Conservation (phyloP, 1,284 basidiomycete species). For the Pseudozyma sp. region DNA sequence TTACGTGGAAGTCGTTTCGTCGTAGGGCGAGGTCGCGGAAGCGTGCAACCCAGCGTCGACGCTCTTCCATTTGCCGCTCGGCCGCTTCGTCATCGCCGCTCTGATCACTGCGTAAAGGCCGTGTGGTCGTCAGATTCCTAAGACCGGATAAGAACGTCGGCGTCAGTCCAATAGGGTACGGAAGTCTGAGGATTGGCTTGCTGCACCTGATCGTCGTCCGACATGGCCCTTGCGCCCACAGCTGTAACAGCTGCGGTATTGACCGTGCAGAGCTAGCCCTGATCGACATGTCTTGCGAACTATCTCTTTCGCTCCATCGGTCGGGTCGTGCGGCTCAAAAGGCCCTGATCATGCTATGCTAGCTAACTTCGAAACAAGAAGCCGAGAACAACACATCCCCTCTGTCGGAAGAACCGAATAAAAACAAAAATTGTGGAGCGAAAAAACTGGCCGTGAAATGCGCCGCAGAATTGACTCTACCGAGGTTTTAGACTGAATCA, state of each 20-base stretch:
- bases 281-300: too few relatives aligned
- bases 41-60: constrained; percentile 27
- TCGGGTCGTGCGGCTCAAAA: neutral
- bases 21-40: constrained; percentile 26
- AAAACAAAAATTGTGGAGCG: neutral
- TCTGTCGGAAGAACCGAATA: neutral
- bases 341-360: neutral
- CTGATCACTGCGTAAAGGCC: neutral
- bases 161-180: too few relatives aligned
- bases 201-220: too few relatives aligned
- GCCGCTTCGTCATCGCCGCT: constrained; percentile 5
- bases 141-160: too few relatives aligned
- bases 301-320: neutral
- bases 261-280: too few relatives aligned
- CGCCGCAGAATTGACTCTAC: neutral
- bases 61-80: constrained; percentile 32
- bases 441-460: neutral
- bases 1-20: constrained; percentile 38
- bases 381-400: neutral
- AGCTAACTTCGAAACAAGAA: neutral
- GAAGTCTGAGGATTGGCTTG: too few relatives aligned
- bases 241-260: too few relatives aligned
- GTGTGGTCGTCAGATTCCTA: neutral
- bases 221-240: too few relatives aligned
- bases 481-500: neutral